phyloP scores from a whole-genome alignment of 345 rosid genomes.

The Carallia pectinifolia region DNA sequence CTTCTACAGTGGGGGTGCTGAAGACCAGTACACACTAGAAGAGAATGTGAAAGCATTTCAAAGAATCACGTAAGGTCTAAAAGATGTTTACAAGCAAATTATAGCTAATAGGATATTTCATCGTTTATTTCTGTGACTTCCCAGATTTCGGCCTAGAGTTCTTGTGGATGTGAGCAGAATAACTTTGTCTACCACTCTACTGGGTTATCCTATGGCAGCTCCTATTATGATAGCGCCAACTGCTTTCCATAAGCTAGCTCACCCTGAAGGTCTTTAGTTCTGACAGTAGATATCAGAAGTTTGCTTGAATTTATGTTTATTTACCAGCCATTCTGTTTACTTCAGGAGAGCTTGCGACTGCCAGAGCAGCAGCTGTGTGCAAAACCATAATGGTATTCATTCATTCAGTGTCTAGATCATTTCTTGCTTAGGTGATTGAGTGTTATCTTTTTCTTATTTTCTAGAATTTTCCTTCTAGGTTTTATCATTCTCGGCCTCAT shows the following conservation, averaged over 20 bases:
- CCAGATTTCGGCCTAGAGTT: conserved; percentile 72
- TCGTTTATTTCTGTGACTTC: background rate
- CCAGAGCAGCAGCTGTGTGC: conserved; percentile 81
- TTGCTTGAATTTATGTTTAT: background rate
- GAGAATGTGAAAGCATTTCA: conserved; percentile 68
- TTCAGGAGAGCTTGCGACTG: conserved; percentile 84
- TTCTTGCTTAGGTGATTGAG: no score
- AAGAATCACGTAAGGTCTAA: conserved; percentile 47
- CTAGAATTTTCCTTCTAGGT: conserved; percentile 35
- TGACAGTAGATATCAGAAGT: background rate
- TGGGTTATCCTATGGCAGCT: conserved; percentile 59
- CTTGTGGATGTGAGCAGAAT: conserved; percentile 69
- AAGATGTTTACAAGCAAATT: background rate
- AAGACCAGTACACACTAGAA: conserved; percentile 65
- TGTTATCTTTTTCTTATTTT: no score
- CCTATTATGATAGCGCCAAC: conserved; percentile 85
- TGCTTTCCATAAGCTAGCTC: conserved; percentile 58
- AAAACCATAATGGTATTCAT: conserved; percentile 73
- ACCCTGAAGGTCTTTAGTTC: conserved; percentile 57
- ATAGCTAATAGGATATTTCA: background rate
- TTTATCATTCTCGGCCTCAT: conserved; percentile 54
- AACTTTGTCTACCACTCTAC: conserved; percentile 45
- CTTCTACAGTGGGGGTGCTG: conserved; percentile 70
- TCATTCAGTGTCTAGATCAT: no score
- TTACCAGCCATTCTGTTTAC: conserved; percentile 15